These are phyloP conservation scores for Diutina sp. DNA, from an alignment of 1,139 yeast genomes.

Conservation along the genomic window DNA sequence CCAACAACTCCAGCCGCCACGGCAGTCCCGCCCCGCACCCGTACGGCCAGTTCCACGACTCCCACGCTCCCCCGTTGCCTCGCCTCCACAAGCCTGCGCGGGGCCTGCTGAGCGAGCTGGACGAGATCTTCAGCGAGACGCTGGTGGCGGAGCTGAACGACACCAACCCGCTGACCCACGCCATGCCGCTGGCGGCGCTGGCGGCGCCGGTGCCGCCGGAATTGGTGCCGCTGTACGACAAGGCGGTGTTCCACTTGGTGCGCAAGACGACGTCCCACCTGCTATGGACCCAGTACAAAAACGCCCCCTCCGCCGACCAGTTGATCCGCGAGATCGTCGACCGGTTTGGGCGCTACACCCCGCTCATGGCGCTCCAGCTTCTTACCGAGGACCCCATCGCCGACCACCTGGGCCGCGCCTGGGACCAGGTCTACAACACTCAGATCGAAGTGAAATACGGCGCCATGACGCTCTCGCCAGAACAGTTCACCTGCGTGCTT, in stretches of 20 bases:
- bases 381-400: not conserved
- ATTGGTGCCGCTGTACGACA: not conserved
- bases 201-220: not conserved
- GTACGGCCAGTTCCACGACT: not conserved
- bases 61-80: not conserved
- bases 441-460: conserved; percentile 1
- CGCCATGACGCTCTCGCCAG: not conserved
- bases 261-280: not conserved
- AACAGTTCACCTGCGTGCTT: not conserved
- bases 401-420: not conserved
- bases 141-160: not conserved
- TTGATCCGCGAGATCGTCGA: not conserved
- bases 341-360: not conserved
- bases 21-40: not conserved
- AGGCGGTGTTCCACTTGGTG: not conserved
- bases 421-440: not conserved
- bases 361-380: not conserved
- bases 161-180: not conserved
- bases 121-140: not conserved
- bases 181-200: not conserved
- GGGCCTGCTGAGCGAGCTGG: not conserved
- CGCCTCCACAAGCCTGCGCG: not conserved
- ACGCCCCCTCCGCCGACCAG: not conserved
- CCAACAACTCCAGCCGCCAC: not conserved
- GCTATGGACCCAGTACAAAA: not conserved